Percentiles rank a stretch among this genome's conserved stretches.
Evolutionary conservation across 768 basidiomycete species (phyloP).

Genomic region (Termitomyces sp.): DNA sequence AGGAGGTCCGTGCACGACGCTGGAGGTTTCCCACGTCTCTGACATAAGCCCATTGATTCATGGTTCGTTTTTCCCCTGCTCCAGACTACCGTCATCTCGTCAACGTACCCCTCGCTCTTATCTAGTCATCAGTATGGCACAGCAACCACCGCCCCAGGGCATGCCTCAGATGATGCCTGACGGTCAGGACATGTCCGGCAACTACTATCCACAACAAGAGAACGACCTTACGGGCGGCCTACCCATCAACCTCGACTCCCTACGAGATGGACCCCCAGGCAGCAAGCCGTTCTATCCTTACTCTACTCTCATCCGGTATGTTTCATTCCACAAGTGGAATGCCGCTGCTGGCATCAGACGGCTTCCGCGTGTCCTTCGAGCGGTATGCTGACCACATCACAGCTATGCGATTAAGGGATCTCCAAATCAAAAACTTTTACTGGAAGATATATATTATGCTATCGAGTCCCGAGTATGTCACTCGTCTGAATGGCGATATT

Average conservation of each 20-base stretch:
- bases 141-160: conserved; percentile 46
- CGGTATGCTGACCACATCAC: conserved; percentile 11
- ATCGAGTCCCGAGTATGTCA: conserved; percentile 78
- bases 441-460: conserved; percentile 91
- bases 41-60: conserved; percentile 44
- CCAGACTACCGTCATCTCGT: conserved; percentile 42
- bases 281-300: conserved; percentile 91
- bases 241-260: conserved; percentile 82
- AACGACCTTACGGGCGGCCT: conserved; percentile 79
- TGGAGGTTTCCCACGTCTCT: conserved; percentile 54
- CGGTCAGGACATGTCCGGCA: conserved; percentile 49
- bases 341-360: conserved; percentile 9
- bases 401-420: conserved; percentile 92
- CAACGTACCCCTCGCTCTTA: conserved; percentile 27
- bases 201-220: conserved; percentile 64
- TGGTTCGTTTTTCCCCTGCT: conserved; percentile 38
- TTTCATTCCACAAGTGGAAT: conserved; percentile 12
- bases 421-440: conserved; percentile 76
- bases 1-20: conserved; percentile 54
- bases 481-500: conserved; percentile 1
- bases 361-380: conserved; percentile 8
- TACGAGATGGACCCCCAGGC: conserved; percentile 83
- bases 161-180: conserved; percentile 66
- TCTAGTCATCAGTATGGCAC: conserved; percentile 36
- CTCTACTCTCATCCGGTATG: conserved; percentile 84